Base-by-base conservation (phyloP, 2,329 filamentous ascomycete genomes). In the Neophaeococcomyces aloes region DNA sequence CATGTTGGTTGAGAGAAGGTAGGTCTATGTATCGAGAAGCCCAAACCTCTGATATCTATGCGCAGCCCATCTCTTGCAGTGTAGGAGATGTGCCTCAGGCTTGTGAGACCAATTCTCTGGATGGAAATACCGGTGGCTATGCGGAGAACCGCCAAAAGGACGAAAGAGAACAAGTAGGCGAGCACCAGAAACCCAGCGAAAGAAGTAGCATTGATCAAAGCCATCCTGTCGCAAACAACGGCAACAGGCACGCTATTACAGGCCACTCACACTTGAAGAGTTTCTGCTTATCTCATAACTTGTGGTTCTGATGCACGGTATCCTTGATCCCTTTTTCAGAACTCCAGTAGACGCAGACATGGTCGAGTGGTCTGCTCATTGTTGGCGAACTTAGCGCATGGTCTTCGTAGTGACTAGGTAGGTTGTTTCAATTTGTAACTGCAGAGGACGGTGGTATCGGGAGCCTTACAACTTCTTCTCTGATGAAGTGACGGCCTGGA, bases 1-100 rank as follows among this genome's bases (percentile, higher is more conserved):
- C 89, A 96, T 50, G 93, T 96, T 34, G 91, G 91, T 62, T 96
- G 87, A 36, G 89, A 86, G 65, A 98, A 96, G 4, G 91, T 96
- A 10, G 91, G 91, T 3, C 88, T 80, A 65, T 98, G 91, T 50
- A 96, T 65, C 45, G 85, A 83, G 56, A 98, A 72, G 34, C 91
- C 87, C 41, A 98, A 72, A 39, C 88, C 86, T 39, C 91, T 80
- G 45, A 98, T 80, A 62, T 94, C 86, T 62, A 98, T 78, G 57
- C 83, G 83, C 57, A 94, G 70, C 55, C 91, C 91, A 75, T 94
- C 86, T 63, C 76, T 81, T 21, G 86, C 86, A 11, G 85, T 86
- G 63, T 93, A 96, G 46, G 87, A 83, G 49, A 98, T 82, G 54
- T 89, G 83, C 52, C 89, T 82, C 53, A 98, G 72, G 29, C 91